Percentiles rank a stretch among this genome's conserved stretches.
phyloP scores from a whole-genome alignment of 1,139 yeast species.

The Kluyveromyces marxianus region DNA sequence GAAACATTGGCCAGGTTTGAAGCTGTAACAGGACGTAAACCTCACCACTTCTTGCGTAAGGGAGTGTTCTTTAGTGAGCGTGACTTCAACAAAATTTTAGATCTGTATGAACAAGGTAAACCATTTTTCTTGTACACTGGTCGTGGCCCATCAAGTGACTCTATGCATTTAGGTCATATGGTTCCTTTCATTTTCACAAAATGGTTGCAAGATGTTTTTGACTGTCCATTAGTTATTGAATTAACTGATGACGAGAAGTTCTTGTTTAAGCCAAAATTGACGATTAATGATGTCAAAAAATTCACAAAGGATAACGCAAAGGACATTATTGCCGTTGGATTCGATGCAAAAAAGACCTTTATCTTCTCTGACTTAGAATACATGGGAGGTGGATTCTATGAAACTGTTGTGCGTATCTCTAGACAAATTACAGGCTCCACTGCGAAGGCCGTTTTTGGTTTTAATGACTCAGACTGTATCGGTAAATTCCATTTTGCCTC shows the following conservation, averaged over 20 bases:
- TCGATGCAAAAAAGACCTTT: slow-evolving; percentile 89
- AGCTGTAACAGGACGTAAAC: slow-evolving; percentile 77
- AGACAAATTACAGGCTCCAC: slow-evolving; percentile 94
- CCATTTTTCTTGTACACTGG: slow-evolving; percentile 96
- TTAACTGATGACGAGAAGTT: slow-evolving; percentile 98
- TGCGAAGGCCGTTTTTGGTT: slow-evolving; percentile 97
- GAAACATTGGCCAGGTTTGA: slow-evolving; percentile 74
- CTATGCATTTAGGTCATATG: slow-evolving; percentile 97
- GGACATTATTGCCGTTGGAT: slow-evolving; percentile 92
- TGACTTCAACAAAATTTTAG: slow-evolving; percentile 73
- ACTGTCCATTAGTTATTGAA: slow-evolving; percentile 91
- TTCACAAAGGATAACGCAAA: slow-evolving; percentile 79
- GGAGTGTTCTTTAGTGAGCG: slow-evolving; percentile 93
- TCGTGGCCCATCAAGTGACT: slow-evolving; percentile 92
- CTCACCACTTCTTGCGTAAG: slow-evolving; percentile 87
- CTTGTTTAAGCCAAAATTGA: slow-evolving; percentile 82
- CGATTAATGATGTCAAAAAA: slow-evolving; percentile 78
- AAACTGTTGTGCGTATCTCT: slow-evolving; percentile 87
- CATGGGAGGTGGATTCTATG: slow-evolving; percentile 92
- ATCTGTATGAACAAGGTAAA: slow-evolving; percentile 87
- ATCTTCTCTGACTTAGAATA: slow-evolving; percentile 87
- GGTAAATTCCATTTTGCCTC: slow-evolving; percentile 95
- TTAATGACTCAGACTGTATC: slow-evolving; percentile 88
- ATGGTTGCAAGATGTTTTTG: slow-evolving; percentile 97
- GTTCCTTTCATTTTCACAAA: slow-evolving; percentile 91